A percentile compares a stretch with the other conserved stretches of the same genome.
Evolutionary conservation across 306 rosid species (phyloP).

Genomic region (Cicer chorassanicum): DNA sequence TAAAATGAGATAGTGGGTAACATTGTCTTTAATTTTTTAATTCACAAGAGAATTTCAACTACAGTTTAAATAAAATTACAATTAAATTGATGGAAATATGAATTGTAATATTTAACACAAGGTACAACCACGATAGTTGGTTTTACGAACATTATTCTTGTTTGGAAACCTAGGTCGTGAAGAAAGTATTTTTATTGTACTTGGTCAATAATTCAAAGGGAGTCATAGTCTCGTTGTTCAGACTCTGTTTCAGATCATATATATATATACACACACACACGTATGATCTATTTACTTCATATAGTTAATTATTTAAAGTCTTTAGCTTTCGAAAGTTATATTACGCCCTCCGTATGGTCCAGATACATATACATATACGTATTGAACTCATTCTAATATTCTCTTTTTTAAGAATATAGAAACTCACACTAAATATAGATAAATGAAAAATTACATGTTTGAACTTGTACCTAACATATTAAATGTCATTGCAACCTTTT

Average conservation of each 20-base stretch:
- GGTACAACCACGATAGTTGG: background rate
- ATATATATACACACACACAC: no score
- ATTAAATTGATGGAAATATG: background rate
- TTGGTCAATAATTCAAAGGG: constrained; percentile 24
- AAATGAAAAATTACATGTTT: no score
- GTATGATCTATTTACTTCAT: background rate
- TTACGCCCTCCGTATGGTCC: no score
- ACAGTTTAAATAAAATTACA: background rate
- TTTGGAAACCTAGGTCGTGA: constrained; percentile 4
- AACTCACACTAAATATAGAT: no score
- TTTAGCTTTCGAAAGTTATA: no score
- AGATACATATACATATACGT: no score
- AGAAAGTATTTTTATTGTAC: constrained; percentile 17
- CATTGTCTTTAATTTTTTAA: background rate
- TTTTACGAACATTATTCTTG: background rate
- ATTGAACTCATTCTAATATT: no score
- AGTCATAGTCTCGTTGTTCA: constrained; percentile 41
- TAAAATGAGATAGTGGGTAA: no score
- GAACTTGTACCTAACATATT: no score
- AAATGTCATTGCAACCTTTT: no score
- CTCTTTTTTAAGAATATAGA: no score
- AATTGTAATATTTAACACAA: constrained; percentile 6
- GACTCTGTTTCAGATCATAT: constrained; percentile 9
- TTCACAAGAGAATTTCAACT: background rate
- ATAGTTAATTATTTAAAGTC: no score